phyloP scores from a whole-genome alignment of 306 rosid genomes.

The Coriaria nepalensis region DNA sequence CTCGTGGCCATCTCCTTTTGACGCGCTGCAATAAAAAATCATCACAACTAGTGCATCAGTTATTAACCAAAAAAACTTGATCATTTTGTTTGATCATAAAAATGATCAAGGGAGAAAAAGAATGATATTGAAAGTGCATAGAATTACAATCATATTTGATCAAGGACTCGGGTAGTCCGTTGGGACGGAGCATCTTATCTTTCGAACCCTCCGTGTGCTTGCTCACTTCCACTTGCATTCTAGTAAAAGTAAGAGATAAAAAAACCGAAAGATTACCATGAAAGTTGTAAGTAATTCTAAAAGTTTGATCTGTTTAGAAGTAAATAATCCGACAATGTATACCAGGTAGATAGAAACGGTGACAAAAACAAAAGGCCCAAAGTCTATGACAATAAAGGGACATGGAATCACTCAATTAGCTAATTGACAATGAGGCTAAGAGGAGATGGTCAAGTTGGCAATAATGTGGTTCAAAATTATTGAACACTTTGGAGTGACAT shows the following conservation, averaged over 20 bases:
- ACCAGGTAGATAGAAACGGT: too few species aligned
- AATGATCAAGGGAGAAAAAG: not conserved
- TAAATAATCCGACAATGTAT: too few species aligned
- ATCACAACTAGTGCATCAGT: not conserved
- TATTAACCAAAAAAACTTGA: not conserved
- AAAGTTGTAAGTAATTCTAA: too few species aligned
- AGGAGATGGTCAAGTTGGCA: too few species aligned
- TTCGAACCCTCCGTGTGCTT: slow-evolving; percentile 89
- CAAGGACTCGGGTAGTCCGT: slow-evolving; percentile 89
- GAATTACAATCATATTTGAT: slow-evolving; percentile 82
- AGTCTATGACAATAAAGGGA: too few species aligned
- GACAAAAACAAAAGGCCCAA: too few species aligned
- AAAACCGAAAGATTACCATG: slow-evolving; percentile 4
- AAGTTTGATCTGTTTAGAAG: too few species aligned
- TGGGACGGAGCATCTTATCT: slow-evolving; percentile 86
- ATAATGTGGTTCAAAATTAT: too few species aligned
- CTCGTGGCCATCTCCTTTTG: slow-evolving; percentile 68
- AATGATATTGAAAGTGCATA: not conserved
- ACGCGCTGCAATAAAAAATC: slow-evolving; percentile 49
- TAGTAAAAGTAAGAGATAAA: slow-evolving; percentile 16
- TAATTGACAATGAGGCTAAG: too few species aligned
- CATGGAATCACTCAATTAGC: too few species aligned
- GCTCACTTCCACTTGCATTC: slow-evolving; percentile 99
- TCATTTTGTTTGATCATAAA: not conserved
- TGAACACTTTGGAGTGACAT: too few species aligned